These are phyloP conservation scores for Discostella stelligeroides DNA, from an alignment of 108 stramenopile species.

Conservation along the genomic window DNA sequence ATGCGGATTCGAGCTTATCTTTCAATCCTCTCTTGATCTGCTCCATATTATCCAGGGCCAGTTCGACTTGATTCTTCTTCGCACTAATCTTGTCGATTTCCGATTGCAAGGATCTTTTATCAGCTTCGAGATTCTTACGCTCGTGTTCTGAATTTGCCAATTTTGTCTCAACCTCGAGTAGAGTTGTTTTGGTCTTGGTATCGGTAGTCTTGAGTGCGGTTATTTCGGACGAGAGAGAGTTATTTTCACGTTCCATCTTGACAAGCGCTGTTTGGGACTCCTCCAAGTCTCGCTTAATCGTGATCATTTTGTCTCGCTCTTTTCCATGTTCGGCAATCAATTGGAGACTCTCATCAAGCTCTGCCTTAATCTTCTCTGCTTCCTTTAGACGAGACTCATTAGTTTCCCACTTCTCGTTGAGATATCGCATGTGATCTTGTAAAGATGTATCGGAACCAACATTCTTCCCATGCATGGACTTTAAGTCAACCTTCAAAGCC, in stretches of 20 bases:
- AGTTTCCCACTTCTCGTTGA: constrained; percentile 42
- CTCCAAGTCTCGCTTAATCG: constrained; percentile 20
- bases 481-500: constrained; percentile 44
- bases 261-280: constrained; percentile 12
- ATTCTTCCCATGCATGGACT: constrained; percentile 26
- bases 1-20: constrained; percentile 41
- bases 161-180: constrained; percentile 20
- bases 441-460: constrained; percentile 42
- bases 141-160: too few relatives aligned
- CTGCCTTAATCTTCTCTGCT: constrained; percentile 24
- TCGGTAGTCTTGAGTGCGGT: neutral
- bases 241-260: constrained; percentile 13
- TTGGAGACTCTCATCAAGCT: constrained; percentile 20
- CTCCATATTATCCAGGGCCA: constrained; percentile 24
- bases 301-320: constrained; percentile 25
- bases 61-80: constrained; percentile 28
- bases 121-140: too few relatives aligned
- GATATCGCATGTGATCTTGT: constrained; percentile 47
- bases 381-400: constrained; percentile 10
- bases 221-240: neutral
- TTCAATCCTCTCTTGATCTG: constrained; percentile 40
- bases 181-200: too few relatives aligned
- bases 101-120: too few relatives aligned
- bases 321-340: constrained; percentile 24
- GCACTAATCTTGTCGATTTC: constrained; percentile 18